These are phyloP conservation scores for Staphylotrichum tortipilum DNA, from an alignment of 495 filamentous ascomycete genomes.

Conservation along the genomic window DNA sequence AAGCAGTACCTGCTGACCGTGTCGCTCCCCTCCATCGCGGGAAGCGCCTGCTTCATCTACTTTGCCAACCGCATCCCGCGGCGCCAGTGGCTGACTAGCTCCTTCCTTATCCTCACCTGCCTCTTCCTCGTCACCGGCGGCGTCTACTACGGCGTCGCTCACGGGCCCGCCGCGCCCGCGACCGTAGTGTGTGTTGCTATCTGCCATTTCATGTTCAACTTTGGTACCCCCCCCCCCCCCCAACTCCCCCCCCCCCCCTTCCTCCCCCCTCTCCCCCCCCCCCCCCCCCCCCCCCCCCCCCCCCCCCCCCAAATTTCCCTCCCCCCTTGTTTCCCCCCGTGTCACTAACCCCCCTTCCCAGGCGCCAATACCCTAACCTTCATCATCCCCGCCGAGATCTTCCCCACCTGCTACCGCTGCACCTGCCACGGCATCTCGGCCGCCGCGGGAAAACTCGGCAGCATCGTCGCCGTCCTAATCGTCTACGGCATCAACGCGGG, in stretches of 20 bases:
- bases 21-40: conserved; percentile 54
- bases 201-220: conserved; percentile 83
- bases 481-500: conserved; percentile 38
- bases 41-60: conserved; percentile 30
- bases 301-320: no score
- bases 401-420: conserved; percentile 78
- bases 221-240: conserved; percentile 27
- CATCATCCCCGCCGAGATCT: conserved; percentile 84
- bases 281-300: background rate
- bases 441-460: conserved; percentile 74
- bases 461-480: conserved; percentile 52
- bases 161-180: conserved; percentile 28
- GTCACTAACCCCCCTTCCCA: background rate
- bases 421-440: conserved; percentile 83
- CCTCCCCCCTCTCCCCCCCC: background rate
- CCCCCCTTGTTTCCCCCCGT: background rate
- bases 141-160: conserved; percentile 49
- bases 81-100: conserved; percentile 37
- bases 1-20: conserved; percentile 61
- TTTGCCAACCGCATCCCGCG: conserved; percentile 58
- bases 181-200: conserved; percentile 62
- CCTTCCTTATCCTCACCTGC: conserved; percentile 60
- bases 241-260: background rate
- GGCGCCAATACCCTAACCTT: conserved; percentile 84
- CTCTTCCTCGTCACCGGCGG: conserved; percentile 73